Evolutionary conservation across 31 red algal species (phyloP).

Genomic region (Endocladia muricata): DNA sequence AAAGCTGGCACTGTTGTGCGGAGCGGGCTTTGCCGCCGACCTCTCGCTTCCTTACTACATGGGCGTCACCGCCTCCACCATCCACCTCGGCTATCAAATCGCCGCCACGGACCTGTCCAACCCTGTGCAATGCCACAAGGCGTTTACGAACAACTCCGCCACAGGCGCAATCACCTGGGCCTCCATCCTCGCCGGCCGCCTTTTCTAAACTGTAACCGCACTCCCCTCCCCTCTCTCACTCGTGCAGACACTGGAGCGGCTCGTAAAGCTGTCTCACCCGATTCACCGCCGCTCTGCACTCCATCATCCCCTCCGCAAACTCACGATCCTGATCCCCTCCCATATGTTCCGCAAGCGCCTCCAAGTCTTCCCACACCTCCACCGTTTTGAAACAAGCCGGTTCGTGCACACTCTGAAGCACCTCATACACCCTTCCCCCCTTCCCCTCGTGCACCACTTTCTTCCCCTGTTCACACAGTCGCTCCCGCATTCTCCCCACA

Average conservation of each 20-base stretch:
- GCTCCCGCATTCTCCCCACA: not conserved
- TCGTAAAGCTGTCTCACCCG: conserved; percentile 52
- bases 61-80: conserved; percentile 23
- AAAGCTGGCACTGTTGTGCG: conserved; percentile 38
- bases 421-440: conserved; percentile 6
- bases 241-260: too few relatives aligned
- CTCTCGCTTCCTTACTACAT: conserved; percentile 44
- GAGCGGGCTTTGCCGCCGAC: conserved; percentile 33
- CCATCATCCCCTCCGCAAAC: conserved; percentile 29
- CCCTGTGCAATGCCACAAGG: conserved; percentile 6
- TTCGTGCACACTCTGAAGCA: conserved; percentile 49
- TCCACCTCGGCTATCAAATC: conserved; percentile 31
- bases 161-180: conserved; percentile 40
- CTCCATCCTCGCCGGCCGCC: conserved; percentile 30
- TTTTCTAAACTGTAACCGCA: too few relatives aligned
- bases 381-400: conserved; percentile 71
- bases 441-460: not conserved
- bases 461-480: conserved; percentile 11
- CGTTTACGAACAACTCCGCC: conserved; percentile 29
- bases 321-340: not conserved
- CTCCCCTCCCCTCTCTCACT: too few relatives aligned
- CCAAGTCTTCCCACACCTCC: conserved; percentile 31
- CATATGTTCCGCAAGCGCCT: conserved; percentile 29
- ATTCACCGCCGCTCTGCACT: conserved; percentile 41
- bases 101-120: conserved; percentile 31